Evolutionary conservation across 495 filamentous ascomycete genomes (phyloP).

Genomic region (Endocarpon pusillum): DNA sequence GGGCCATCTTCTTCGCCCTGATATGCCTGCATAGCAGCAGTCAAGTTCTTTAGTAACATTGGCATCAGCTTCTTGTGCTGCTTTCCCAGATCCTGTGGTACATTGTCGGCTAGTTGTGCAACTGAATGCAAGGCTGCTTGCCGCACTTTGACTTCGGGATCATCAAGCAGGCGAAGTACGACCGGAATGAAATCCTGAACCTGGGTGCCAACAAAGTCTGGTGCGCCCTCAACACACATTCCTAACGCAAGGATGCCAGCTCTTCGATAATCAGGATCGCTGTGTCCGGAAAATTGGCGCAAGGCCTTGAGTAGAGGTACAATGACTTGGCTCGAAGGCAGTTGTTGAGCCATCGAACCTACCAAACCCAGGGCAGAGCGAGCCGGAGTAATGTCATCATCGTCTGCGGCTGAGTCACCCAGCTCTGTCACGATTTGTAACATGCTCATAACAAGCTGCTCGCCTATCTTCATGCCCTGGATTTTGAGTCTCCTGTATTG

Average conservation of each 20-base stretch:
- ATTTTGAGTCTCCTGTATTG: constrained; percentile 91
- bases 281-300: constrained; percentile 55
- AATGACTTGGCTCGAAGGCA: constrained; percentile 88
- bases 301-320: constrained; percentile 79
- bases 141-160: constrained; percentile 64
- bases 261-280: constrained; percentile 60
- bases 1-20: constrained; percentile 41
- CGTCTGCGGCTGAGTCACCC: constrained; percentile 45
- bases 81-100: constrained; percentile 70
- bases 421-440: constrained; percentile 81
- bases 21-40: constrained; percentile 50
- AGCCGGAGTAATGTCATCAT: constrained; percentile 82
- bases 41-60: constrained; percentile 70
- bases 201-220: constrained; percentile 88
- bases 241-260: constrained; percentile 85
- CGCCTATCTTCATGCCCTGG: constrained; percentile 65
- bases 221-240: constrained; percentile 89
- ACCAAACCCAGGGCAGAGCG: constrained; percentile 74
- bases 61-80: constrained; percentile 73
- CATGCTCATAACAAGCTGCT: constrained; percentile 69
- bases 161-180: constrained; percentile 69
- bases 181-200: constrained; percentile 71
- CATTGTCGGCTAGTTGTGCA: constrained; percentile 77
- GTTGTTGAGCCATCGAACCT: constrained; percentile 68
- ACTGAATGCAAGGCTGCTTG: constrained; percentile 74